Base-by-base conservation (phyloP, 257 asterid species). In the Solanum clarkiae region DNA sequence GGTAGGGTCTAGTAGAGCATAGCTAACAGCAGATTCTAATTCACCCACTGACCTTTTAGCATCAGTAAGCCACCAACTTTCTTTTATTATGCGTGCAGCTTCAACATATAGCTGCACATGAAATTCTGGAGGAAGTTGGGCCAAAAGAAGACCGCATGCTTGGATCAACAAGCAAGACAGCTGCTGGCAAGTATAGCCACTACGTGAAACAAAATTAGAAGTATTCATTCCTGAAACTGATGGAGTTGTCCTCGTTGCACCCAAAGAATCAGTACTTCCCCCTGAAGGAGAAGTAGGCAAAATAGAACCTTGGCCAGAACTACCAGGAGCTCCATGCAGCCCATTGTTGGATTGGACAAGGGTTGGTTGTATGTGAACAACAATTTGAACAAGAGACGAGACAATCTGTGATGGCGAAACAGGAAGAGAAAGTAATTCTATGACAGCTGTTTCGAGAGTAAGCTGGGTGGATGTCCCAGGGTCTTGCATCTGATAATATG, bases 221-320 rank as follows among this genome's bases (percentile, higher is more conserved):
- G 88, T 86, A 84, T 88, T 91, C 72, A 91, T 86, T 88, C 98
- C 98, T 20, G 98, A 90, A 80, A 88, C 91, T 24, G 97, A 88
- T 84, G 94, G 82, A 86, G 93, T 72, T 55, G 87, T 86, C 88
- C 97, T 89, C 70, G 94, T 89, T 74, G 96, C 94, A 82, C 97
- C 93, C 84, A 95, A 72, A 77, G 98, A 97, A 88, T 97, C 98
- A 15, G 95, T 92, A 89, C 99, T 96, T 71, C 99, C 99, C 69
- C 98, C 98, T 56, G 98, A 97, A 84, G 99, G 98, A 88, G 99
- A 97, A 84, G 99, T 93, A 82, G 99, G 98, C 93, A 93, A 86
- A 89, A 92, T 90, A 77, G 97, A 92, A 87, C 96, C 86, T 89
- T 94, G 98, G 84, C 97, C 93, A 63, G 74, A 88, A 24, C 92